Base-by-base conservation (phyloP, 2,329 filamentous ascomycete species). In the Drechslerella stenobrocha region DNA sequence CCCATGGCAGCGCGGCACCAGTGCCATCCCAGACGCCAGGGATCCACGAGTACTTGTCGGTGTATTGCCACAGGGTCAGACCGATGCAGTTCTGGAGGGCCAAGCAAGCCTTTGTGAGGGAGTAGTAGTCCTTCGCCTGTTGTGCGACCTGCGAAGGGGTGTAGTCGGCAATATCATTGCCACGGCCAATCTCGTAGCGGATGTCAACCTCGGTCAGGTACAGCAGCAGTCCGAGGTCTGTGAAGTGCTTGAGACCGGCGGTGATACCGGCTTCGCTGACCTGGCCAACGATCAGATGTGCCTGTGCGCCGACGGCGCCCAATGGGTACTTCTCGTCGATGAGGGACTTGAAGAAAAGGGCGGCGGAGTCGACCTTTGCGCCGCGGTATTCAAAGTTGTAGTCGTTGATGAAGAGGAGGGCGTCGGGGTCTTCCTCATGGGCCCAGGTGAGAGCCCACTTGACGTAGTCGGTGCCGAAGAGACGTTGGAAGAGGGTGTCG, bases 331-430 rank as follows among this genome's bases (percentile, higher is more conserved):
- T 55, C 34, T 67, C 42, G 44, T 60, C 30, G 50, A 67, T 35
- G 37, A 67, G 63, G 35, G 53, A 26, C 50, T 60, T 51, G 63
- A 67, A 67, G 32, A 83, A 77, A 30, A 77, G 74, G 2, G 78
- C 70, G 2, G 79, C 78, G 0, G 73, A 74, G 50, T 77, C 75
- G n/a, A 78, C 77, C 76, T 83, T 82, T 61, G 76, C 73, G 15
- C 76, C 75, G 60, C 77, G 77, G 59, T 76, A 77, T 75, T 86
- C 84, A 70, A 85, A 81, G 76, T 82, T 83, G 78, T 85, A 86
- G 75, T 84, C 82, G 73, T 84, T 84, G 76, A 82, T 82, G 74
- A 83, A 84, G 45, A 87, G 77, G 76, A 83, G 84, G 24, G 82
- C 80, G 23, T 77, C 74, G 0, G 81, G 80, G 60, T 82, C 81